Evolutionary conservation across 2,329 filamentous ascomycete genomes (phyloP).

Genomic region (Arthrobotrys entomopaga): DNA sequence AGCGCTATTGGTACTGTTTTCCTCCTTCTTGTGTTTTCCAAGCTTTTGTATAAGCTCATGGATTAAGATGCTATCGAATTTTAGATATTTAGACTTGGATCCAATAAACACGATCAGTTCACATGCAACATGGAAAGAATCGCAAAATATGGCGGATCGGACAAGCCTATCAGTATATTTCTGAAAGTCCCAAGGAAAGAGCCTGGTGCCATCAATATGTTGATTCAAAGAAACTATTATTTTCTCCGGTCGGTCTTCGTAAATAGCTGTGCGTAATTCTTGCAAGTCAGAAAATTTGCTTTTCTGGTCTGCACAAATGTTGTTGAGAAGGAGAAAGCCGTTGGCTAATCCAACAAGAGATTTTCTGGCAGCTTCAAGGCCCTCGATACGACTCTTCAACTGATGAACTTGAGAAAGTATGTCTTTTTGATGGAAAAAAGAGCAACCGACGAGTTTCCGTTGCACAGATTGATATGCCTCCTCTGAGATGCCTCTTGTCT

Average conservation of each 20-base stretch:
- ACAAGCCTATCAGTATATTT: constrained; percentile 5
- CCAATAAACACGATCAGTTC: constrained; percentile 3
- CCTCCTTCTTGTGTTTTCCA: not conserved
- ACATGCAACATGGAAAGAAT: constrained; percentile 3
- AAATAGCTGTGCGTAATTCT: not conserved
- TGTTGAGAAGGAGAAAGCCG: not conserved
- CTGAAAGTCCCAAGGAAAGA: not conserved
- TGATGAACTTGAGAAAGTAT: not conserved
- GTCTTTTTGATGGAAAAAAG: not conserved
- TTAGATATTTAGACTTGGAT: not conserved
- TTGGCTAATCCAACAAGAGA: not conserved
- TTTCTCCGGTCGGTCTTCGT: not conserved
- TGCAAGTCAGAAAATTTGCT: not conserved
- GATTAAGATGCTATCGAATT: not conserved
- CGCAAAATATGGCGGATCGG: not conserved
- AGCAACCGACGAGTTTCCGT: constrained; percentile 3
- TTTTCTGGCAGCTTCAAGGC: not conserved
- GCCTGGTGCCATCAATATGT: not conserved
- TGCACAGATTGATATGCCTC: not conserved
- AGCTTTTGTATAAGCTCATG: not conserved
- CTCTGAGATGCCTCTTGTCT: not conserved
- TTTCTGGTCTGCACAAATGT: not conserved
- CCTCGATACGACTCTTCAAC: not conserved
- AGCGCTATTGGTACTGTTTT: not conserved
- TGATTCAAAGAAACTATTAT: not conserved